A percentile compares a stretch with the other conserved stretches of the same genome.
These are phyloP conservation scores for Beauveria rudraprayagi DNA, from an alignment of 2,329 filamentous ascomycete species.

Conservation along the genomic window DNA sequence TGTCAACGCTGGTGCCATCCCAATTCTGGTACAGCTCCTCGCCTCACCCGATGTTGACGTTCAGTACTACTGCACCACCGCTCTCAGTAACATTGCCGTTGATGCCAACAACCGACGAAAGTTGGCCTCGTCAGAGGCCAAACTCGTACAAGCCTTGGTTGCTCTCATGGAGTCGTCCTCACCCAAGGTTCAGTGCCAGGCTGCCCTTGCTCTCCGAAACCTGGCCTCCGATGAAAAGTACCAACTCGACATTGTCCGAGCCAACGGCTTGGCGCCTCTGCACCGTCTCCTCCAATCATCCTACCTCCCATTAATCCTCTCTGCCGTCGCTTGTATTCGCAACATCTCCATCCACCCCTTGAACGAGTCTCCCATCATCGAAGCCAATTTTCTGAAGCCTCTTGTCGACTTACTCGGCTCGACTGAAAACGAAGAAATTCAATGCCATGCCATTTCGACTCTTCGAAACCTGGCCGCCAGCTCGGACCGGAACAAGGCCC, in stretches of 20 bases:
- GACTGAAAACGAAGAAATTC: slow-evolving; percentile 96
- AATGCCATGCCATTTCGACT: slow-evolving; percentile 97
- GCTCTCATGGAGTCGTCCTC: slow-evolving; percentile 96
- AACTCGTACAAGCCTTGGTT: slow-evolving; percentile 87
- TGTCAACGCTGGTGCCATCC: slow-evolving; percentile 95
- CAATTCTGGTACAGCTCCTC: slow-evolving; percentile 89
- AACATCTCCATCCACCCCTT: slow-evolving; percentile 98
- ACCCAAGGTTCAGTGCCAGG: slow-evolving; percentile 96
- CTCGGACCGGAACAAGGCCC: slow-evolving; percentile 93
- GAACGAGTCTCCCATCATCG: slow-evolving; percentile 97
- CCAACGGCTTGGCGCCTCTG: slow-evolving; percentile 75
- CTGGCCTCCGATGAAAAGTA: slow-evolving; percentile 98
- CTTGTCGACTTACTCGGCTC: slow-evolving; percentile 89
- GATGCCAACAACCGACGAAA: slow-evolving; percentile 86
- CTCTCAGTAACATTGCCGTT: slow-evolving; percentile 96
- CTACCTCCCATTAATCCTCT: slow-evolving; percentile 90
- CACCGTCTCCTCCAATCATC: slow-evolving; percentile 88
- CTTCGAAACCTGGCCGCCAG: slow-evolving; percentile 91
- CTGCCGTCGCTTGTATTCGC: slow-evolving; percentile 93
- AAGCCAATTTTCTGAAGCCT: slow-evolving; percentile 90
- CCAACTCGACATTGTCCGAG: slow-evolving; percentile 91
- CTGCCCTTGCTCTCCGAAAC: slow-evolving; percentile 86
- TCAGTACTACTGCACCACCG: slow-evolving; percentile 98
- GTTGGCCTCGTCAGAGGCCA: slow-evolving; percentile 81
- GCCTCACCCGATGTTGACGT: slow-evolving; percentile 93